Evolutionary conservation across 1,139 yeast species (phyloP), one percentile per base, ranked within the genome.

Genomic region (Suhomyces taliae): DNA sequence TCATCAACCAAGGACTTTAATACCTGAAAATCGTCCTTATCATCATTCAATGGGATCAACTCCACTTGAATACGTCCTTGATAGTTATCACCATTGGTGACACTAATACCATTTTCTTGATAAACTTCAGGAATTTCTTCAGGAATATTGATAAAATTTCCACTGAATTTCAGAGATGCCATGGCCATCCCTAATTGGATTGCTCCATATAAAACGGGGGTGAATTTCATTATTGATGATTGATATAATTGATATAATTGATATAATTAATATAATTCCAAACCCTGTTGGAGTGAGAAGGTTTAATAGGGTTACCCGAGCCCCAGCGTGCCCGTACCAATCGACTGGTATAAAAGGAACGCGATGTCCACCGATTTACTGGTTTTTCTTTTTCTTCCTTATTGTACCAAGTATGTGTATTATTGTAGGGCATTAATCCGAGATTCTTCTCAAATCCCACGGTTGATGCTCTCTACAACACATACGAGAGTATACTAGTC

Each of bases 381-480:
- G 35, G 39, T 35, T 41, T 47, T 27, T 36, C 27, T 34, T 53
- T 56, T 59, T 57, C 44, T 51, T 61, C 74, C 57, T 57, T 66
- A 72, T 74, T 74, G 78, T 75, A 74, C 78, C 29, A 58, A 61
- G 79, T 61, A 73, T 73, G 74, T 65, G 79, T 75, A 75, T 75
- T 75, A 75, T 75, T 75, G 80, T 75, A 74, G 80, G 77, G 80
- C 73, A 63, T 57, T 72, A 63, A 62, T 63, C 68, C 60, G 53
- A 54, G 59, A 55, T 44, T 44, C 37, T 42, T 53, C 56, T 58
- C 55, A 43, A 40, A 44, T 46, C 61, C 70, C 64, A 74, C 74
- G 73, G 59, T 64, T 68, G 70, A 58, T 62, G 72, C 79, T 75
- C 79, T 74, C 80, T 75, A 75, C 79, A 75, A 75, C 79, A 64